phyloP scores from a whole-genome alignment of 305 asterid species.

The Fraxinus albicans region DNA sequence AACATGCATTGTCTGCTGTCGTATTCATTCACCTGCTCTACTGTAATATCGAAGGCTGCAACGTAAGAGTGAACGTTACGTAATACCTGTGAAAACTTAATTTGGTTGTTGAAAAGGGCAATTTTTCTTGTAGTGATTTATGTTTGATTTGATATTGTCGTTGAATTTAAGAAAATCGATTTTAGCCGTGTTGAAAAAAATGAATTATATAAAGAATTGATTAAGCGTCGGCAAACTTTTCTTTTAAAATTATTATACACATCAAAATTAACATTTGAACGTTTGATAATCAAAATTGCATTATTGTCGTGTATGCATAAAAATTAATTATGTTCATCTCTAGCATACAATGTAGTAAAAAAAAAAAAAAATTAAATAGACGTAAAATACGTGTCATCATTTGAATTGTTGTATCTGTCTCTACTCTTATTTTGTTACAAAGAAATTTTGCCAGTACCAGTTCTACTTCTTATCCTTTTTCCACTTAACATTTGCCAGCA shows the following conservation, averaged over 20 bases:
- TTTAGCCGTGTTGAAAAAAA: neutral
- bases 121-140: neutral
- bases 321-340: neutral
- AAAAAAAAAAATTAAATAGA: no score
- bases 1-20: neutral
- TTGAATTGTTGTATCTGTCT: no score
- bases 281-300: neutral
- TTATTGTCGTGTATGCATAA: neutral
- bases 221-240: neutral
- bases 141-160: neutral
- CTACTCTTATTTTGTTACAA: no score
- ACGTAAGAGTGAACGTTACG: neutral
- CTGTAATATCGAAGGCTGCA: no score
- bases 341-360: neutral
- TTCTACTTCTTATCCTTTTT: no score
- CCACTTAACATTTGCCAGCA: no score
- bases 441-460: no score
- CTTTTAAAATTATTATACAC: no score
- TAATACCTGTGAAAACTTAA: neutral
- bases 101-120: neutral
- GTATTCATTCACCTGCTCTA: neutral
- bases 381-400: neutral
- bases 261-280: neutral
- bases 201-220: no score
- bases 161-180: neutral